Conservation (phyloP, 116 monocot species). For the Dioscorea cayenensis region DNA sequence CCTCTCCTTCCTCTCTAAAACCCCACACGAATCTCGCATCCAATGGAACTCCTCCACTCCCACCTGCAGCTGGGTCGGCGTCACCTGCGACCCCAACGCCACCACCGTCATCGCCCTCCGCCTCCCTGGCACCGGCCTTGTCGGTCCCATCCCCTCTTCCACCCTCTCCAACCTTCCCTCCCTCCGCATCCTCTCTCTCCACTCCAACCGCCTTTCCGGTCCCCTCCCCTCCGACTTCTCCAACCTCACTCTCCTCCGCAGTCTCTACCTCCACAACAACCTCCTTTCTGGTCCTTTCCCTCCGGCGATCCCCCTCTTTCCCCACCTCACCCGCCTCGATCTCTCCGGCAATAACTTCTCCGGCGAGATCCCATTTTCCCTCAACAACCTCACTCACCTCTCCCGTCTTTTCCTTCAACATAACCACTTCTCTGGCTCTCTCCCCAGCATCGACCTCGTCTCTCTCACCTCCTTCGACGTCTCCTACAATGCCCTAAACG, state of each 20-base stretch:
- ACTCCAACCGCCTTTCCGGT: slow-evolving; percentile 61
- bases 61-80: slow-evolving; percentile 75
- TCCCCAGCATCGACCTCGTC: slow-evolving; percentile 59
- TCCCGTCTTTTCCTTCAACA: slow-evolving; percentile 36
- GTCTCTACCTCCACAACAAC: slow-evolving; percentile 70
- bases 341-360: slow-evolving; percentile 55
- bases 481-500: slow-evolving; percentile 65
- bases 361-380: slow-evolving; percentile 58
- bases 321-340: slow-evolving; percentile 45
- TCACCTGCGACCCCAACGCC: slow-evolving; percentile 51
- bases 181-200: slow-evolving; percentile 79
- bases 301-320: slow-evolving; percentile 14
- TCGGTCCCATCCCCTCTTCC: slow-evolving; percentile 50
- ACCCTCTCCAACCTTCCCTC: slow-evolving; percentile 45
- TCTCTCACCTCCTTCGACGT: slow-evolving; percentile 46
- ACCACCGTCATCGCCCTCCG: slow-evolving; percentile 49
- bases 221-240: slow-evolving; percentile 52
- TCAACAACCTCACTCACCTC: slow-evolving; percentile 55
- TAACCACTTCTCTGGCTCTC: slow-evolving; percentile 55
- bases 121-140: slow-evolving; percentile 77
- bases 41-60: slow-evolving; percentile 48
- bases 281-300: slow-evolving; percentile 57
- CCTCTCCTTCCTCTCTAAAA: slow-evolving; percentile 41
- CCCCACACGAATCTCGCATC: slow-evolving; percentile 51
- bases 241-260: slow-evolving; percentile 50